A percentile compares a stretch with the other conserved stretches of the same genome.
Evolutionary conservation across 179 eudicot genomes (phyloP).

Genomic region (Amaranthus tricolor): DNA sequence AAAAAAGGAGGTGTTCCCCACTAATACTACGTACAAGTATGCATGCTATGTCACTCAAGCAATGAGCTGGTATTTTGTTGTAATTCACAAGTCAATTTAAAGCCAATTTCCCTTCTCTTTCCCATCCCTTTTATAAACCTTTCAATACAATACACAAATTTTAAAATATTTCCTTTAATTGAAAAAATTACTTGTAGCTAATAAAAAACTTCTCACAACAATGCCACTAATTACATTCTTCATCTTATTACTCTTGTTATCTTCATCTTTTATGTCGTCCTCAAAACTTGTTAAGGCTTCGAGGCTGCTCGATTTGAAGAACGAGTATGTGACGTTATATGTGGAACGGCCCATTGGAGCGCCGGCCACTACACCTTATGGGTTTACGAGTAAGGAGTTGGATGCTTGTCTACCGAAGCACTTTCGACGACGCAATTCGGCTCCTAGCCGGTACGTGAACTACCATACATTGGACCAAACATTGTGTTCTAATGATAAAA

Average conservation of each 20-base stretch:
- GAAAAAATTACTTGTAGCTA: not conserved
- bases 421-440: slow-evolving; percentile 15
- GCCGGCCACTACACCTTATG: not conserved
- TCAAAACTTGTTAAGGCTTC: not conserved
- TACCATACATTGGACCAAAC: slow-evolving; percentile 15
- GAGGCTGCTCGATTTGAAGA: slow-evolving; percentile 9
- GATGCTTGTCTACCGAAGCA: slow-evolving; percentile 24
- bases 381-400: not conserved
- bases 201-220: not conserved
- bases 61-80: slow-evolving; percentile 26
- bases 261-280: not conserved
- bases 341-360: not conserved
- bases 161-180: not conserved
- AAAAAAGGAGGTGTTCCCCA: not conserved
- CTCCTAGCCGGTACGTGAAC: slow-evolving; percentile 19
- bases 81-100: slow-evolving; percentile 27
- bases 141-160: not conserved
- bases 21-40: slow-evolving; percentile 12
- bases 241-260: slow-evolving; percentile 10
- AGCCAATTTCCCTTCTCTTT: not conserved
- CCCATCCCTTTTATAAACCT: slow-evolving; percentile 6
- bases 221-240: slow-evolving; percentile 17
- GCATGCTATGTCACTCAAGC: slow-evolving; percentile 16
- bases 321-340: not conserved
- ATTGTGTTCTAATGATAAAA: slow-evolving; percentile 11